phyloP scores from a whole-genome alignment of 768 basidiomycete species.

The Gelatoporia subvermispora region DNA sequence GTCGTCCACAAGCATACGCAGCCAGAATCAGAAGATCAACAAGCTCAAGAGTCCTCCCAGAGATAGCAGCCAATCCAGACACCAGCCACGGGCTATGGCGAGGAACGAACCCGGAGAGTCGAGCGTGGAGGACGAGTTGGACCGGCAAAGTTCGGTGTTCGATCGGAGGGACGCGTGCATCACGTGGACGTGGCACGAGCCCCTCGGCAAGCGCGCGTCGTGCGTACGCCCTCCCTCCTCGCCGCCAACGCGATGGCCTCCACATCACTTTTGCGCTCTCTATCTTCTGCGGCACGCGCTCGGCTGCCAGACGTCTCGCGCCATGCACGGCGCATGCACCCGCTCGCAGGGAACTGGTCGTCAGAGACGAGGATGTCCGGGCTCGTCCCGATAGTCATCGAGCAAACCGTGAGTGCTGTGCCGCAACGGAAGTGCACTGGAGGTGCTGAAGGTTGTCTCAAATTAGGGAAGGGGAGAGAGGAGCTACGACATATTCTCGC shows the following conservation, averaged over 20 bases:
- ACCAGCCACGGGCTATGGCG: no score
- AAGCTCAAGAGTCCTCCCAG: no score
- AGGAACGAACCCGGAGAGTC: neutral
- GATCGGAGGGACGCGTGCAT: constrained; percentile 18
- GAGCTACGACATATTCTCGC: constrained; percentile 94
- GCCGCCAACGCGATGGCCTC: neutral
- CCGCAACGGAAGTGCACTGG: neutral
- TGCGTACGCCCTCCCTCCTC: neutral
- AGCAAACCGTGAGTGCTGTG: constrained; percentile 65
- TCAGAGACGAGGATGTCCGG: constrained; percentile 41
- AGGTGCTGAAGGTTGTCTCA: neutral
- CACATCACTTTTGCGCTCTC: neutral
- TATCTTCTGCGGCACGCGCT: neutral
- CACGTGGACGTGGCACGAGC: constrained; percentile 21
- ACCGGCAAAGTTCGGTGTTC: constrained; percentile 5
- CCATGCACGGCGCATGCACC: constrained; percentile 45
- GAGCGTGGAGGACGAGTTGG: constrained; percentile 7
- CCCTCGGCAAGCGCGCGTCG: neutral
- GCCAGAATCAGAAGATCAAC: no score
- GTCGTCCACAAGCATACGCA: no score
- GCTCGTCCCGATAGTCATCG: constrained; percentile 89
- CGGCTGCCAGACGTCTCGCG: neutral
- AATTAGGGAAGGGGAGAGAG: constrained; percentile 76
- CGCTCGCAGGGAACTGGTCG: constrained; percentile 35
- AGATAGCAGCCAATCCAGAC: no score